Base-by-base conservation (phyloP, 441 rosid species). In the Populus trichocarpa region DNA sequence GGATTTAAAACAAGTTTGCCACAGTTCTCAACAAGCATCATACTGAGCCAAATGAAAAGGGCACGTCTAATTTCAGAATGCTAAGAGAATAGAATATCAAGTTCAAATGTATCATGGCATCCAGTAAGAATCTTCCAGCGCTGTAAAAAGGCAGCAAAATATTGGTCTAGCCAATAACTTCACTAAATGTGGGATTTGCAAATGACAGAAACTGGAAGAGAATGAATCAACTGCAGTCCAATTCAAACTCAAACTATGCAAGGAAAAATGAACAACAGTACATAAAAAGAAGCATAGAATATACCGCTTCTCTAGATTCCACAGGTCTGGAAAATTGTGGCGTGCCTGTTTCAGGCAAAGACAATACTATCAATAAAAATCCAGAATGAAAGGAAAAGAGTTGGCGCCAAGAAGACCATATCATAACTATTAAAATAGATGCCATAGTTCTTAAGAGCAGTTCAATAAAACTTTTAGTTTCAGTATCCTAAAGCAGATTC, bases 251-350 rank as follows among this genome's bases (percentile, higher is more conserved):
- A 72, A 53, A 25, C 18, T 26, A 38, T 72, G 63, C 10, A 4
- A 64, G 72, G 50, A 23, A 75, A 72, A 69, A 77, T 3, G 4
- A 35, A 32, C 50, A 33, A 71, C 75, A 70, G 38, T 32, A 57
- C 16, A 70, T 20, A 67, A 72, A 75, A 76, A 77, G 74, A 79
- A 66, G 25, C 65, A 70, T 59, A 61, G 70, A n/a, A 78, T 61
- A 61, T 89, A 96, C 99, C 97, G 85, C 79, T 89, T 79, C 89
- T 96, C 99, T 73, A 94, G 69, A 86, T 87, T 87, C 98, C 98
- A 96, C 23, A 96, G 83, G 85, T 91, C 99, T 63, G 99, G 97
- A 83, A 96, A 96, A 81, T 93, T 86, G 87, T 93, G 92, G 33
- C 78, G 78, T 84, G 84, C 92, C 97, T 92, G 89, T 83, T 84